phyloP scores from a whole-genome alignment of 1,284 basidiomycete genomes.

The Leccinum subrobustum region DNA sequence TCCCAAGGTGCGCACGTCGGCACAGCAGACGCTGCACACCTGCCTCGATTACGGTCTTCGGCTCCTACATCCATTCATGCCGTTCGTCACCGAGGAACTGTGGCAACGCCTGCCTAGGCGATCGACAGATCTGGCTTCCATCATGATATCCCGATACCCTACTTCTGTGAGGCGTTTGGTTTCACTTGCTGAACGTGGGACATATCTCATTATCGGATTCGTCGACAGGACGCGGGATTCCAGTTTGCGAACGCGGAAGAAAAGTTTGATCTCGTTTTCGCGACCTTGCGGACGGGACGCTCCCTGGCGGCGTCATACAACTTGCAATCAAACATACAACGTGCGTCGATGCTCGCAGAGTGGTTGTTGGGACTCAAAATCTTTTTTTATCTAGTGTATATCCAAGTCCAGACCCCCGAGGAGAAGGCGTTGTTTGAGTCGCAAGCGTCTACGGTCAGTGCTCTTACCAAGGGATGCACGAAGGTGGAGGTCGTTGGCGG shows the following conservation, averaged over 20 bases:
- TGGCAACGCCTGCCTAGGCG: no score
- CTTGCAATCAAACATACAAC: slow-evolving; percentile 73
- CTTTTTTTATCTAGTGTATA: slow-evolving; percentile 60
- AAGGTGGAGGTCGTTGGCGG: slow-evolving; percentile 43
- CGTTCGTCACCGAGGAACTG: no score
- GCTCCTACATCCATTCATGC: no score
- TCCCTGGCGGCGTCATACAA: no score
- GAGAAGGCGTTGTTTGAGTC: slow-evolving; percentile 67
- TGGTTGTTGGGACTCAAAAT: slow-evolving; percentile 2
- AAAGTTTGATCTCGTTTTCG: slow-evolving; percentile 68
- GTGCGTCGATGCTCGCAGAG: slow-evolving; percentile 41
- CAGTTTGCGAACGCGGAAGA: slow-evolving; percentile 76
- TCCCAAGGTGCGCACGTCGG: no score
- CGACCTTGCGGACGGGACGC: no score
- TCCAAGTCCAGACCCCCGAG: slow-evolving; percentile 64
- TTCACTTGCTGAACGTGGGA: not conserved
- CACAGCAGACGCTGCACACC: no score
- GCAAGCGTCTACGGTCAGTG: slow-evolving; percentile 74
- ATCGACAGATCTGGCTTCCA: slow-evolving; percentile 70
- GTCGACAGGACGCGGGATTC: slow-evolving; percentile 55
- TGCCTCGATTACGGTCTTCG: no score
- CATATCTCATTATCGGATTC: not conserved
- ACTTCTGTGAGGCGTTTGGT: slow-evolving; percentile 54
- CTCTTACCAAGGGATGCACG: slow-evolving; percentile 90
- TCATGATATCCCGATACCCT: slow-evolving; percentile 90